These are phyloP conservation scores for Rhodotorula sp. DNA, from an alignment of 1,284 basidiomycete species.

Conservation along the genomic window DNA sequence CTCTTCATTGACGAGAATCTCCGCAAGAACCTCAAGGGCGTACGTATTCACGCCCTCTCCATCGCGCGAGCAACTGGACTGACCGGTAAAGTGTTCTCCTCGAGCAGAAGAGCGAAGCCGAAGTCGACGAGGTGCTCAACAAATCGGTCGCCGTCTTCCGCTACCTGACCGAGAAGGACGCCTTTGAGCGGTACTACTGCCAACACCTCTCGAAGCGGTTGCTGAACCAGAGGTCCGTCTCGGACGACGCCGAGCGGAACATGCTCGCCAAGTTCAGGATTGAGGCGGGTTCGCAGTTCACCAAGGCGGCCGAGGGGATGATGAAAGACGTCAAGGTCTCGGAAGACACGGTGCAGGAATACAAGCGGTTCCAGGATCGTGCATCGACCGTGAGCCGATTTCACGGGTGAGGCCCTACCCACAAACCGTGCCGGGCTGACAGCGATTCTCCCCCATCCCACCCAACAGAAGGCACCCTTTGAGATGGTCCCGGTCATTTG, in stretches of 20 bases:
- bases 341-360: slow-evolving; percentile 74
- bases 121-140: slow-evolving; percentile 83
- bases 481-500: slow-evolving; percentile 39
- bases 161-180: slow-evolving; percentile 91
- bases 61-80: slow-evolving; percentile 18
- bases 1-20: slow-evolving; percentile 97
- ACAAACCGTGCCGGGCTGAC: neutral
- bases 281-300: slow-evolving; percentile 95
- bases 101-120: slow-evolving; percentile 83
- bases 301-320: slow-evolving; percentile 98
- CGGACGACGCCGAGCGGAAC: slow-evolving; percentile 94
- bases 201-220: slow-evolving; percentile 89
- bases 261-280: slow-evolving; percentile 99
- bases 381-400: slow-evolving; percentile 6
- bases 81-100: too few species aligned
- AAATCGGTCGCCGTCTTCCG: slow-evolving; percentile 96
- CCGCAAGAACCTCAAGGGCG: slow-evolving; percentile 91
- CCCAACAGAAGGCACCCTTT: slow-evolving; percentile 32
- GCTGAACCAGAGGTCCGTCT: slow-evolving; percentile 78
- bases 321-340: slow-evolving; percentile 96
- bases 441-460: neutral
- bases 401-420: neutral
- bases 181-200: slow-evolving; percentile 98
- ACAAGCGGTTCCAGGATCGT: slow-evolving; percentile 53
- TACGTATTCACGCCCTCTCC: slow-evolving; percentile 51